Evolutionary conservation across 352 stramenopile species (phyloP), one percentile per base, ranked within the genome.

Genomic region (Pythium insidiosum): DNA sequence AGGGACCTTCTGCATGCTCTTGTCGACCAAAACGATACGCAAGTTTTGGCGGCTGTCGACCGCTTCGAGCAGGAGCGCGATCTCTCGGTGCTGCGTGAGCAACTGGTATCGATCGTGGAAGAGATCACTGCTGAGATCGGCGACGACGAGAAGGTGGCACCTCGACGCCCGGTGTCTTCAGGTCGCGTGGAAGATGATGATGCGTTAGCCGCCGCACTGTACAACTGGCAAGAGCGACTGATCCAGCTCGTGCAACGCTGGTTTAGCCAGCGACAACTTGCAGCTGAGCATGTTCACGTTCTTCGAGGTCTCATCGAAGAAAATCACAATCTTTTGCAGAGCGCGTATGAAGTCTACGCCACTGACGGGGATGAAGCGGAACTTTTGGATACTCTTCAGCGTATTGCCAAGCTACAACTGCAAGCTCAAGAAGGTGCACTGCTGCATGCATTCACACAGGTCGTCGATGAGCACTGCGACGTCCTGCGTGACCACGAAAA

Each of bases 371-470:
- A 88, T 35, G 75, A 66, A 6, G 73, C 43, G 11, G 75, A 88
- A 44, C 60, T 88, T 6, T 54, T 88, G 35, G 75, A 88, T 40
- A 88, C 75, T 5, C 50, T 88, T 2, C 68, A 84, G 35, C 70
- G 75, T 7, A 76, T 88, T 6, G 75, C 70, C 1, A 83, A 83
- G 31, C 50, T 88, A 6, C 75, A 88, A 52, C 23, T 64, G 6
- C 55, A 73, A 37, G 59, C 55, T 1, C 60, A 63, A 10, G 66
- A 82, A 40, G 69, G 72, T 13, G 55, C 66, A 9, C 54, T 69
- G 22, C 31, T 67, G 21, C 41, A 58, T 16, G 36, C 41, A 16
- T 73, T 74, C 23, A 54, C 21, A 21, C 37, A 39, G 19, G 24
- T 77, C 4, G 62, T 77, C 10, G 56, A 77, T 15, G 16, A 56